Percentiles rank a stretch among this genome's conserved stretches.
Evolutionary conservation across 805 yeast species (phyloP).

Genomic region (Sugiyamaella boreocaroliniensis): DNA sequence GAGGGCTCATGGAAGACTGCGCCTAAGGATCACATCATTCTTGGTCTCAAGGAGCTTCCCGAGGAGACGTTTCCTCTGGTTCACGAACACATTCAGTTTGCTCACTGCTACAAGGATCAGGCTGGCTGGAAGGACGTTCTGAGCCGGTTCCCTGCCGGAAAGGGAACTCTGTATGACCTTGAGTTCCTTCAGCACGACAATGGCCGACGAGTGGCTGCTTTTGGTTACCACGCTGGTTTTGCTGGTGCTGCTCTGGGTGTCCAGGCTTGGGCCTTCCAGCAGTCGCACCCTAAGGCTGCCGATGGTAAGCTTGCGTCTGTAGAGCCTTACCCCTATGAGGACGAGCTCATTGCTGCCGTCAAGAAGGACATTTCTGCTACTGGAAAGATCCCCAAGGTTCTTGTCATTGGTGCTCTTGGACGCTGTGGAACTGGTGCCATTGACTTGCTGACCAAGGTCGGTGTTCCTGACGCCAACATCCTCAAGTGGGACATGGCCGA

Average conservation of each 20-base stretch:
- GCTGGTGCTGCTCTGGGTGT: constrained; percentile 98
- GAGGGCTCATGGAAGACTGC: constrained; percentile 91
- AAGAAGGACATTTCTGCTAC: constrained; percentile 47
- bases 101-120: constrained; percentile 97
- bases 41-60: constrained; percentile 93
- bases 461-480: constrained; percentile 79
- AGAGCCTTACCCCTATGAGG: constrained; percentile 76
- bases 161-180: constrained; percentile 84
- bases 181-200: constrained; percentile 90
- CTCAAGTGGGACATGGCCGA: constrained; percentile 95
- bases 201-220: constrained; percentile 98
- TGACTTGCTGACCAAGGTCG: constrained; percentile 71
- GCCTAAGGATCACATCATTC: constrained; percentile 80
- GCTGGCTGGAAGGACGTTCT: constrained; percentile 95
- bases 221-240: constrained; percentile 99
- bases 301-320: constrained; percentile 68
- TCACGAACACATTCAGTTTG: constrained; percentile 97
- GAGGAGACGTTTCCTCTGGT: constrained; percentile 85
- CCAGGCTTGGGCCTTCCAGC: constrained; percentile 91
- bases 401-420: constrained; percentile 95
- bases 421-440: constrained; percentile 98
- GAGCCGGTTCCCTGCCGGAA: constrained; percentile 82
- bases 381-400: constrained; percentile 68
- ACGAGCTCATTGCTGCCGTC: constrained; percentile 48
- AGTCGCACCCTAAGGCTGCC: constrained; percentile 51